Evolutionary conservation across 2,329 filamentous ascomycete genomes (phyloP).

Genomic region (Colletotrichum sp.): DNA sequence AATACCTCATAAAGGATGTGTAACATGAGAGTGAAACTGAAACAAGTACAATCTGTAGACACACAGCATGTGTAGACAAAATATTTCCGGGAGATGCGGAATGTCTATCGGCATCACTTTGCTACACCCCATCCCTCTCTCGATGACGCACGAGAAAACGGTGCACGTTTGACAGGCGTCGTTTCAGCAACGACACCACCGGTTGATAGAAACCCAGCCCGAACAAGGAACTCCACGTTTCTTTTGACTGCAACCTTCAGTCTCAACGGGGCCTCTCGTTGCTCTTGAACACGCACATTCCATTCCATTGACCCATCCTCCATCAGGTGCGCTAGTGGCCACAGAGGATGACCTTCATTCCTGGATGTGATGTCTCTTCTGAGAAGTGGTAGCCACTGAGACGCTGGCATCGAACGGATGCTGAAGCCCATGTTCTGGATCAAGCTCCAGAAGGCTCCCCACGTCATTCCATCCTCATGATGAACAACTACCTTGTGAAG

Average conservation of each 20-base stretch:
- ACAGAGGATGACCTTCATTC: neutral
- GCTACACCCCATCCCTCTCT: neutral
- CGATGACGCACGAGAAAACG: neutral
- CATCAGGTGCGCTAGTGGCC: conserved; percentile 5
- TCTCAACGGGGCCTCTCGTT: neutral
- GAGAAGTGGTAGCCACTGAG: neutral
- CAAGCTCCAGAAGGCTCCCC: neutral
- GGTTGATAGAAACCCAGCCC: neutral
- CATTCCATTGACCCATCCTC: neutral
- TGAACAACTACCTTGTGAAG: neutral
- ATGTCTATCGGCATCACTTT: neutral
- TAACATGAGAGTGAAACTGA: neutral
- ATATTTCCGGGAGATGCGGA: neutral
- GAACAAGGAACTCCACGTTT: neutral
- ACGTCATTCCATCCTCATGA: conserved; percentile 7
- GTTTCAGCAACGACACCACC: too few relatives aligned
- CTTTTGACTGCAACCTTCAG: conserved; percentile 3
- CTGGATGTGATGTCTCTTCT: neutral
- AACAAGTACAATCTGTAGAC: neutral
- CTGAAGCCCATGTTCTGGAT: neutral
- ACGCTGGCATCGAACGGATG: neutral
- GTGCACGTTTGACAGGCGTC: too few relatives aligned
- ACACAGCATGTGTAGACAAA: neutral
- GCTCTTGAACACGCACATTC: neutral
- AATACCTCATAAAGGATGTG: neutral